Evolutionary conservation across 805 yeast genomes (phyloP), one percentile per base, ranked within the genome.

Genomic region (Lachancea fermentati): DNA sequence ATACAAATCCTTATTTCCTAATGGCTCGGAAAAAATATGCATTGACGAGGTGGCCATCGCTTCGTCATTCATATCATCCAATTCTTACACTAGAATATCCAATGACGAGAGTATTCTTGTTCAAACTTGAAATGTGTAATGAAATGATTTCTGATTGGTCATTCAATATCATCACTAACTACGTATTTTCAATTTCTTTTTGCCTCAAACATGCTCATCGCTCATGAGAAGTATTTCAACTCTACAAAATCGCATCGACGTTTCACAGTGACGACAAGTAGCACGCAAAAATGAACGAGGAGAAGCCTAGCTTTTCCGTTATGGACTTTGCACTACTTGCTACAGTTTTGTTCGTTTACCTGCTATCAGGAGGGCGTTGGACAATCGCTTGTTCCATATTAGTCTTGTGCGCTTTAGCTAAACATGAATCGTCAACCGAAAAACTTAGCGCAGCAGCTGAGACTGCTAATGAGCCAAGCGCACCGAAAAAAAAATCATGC

Each of bases 341-440:
- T 30, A 39, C 36, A 4, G 47, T 50, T 14, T 36, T 34, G 22
- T 43, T 43, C 8, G 19, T 42, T 6, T 55, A 53, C 41, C 34
- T 50, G 30, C 47, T 52, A 15, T 48, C 58, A 30, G 68, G 68
- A 18, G 74, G 74, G 18, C 58, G 72, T 45, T 11, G 55, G 3
- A 53, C 69, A 13, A 40, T 68, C 8, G 57, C 62, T 1, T 34
- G 66, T 4, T 58, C 65, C 1, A 32, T 55, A 1, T 47, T 56
- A 5, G 39, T 60, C 3, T 50, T 58, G 25, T 52, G 51, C 38
- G 45, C 54, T 19, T 52, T 62, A 22, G 41, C 48, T 34, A 51
- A 42, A 36, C 48, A 49, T 36, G 47, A 53, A 24, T 37, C 49
- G 14, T 39, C 32, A 13, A 32, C 28, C 34, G 17, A 13, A 5